Evolutionary conservation across 768 basidiomycete species (phyloP).

Genomic region (Collybia sp.): DNA sequence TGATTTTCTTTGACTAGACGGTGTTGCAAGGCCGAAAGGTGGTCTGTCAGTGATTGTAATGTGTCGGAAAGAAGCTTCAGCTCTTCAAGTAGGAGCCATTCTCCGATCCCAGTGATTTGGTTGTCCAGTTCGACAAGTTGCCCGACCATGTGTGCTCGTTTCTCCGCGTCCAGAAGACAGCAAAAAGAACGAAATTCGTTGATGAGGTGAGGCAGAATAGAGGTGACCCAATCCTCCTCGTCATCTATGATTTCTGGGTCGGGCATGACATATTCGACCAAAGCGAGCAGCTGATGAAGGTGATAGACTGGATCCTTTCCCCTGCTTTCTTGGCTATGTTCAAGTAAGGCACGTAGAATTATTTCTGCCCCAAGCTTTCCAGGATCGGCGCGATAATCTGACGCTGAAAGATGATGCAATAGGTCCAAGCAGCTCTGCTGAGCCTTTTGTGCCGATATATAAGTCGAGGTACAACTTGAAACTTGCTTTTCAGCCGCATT

Average conservation of each 20-base stretch:
- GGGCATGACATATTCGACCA: conserved; percentile 59
- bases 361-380: conserved; percentile 40
- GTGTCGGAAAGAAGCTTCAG: conserved; percentile 42
- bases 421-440: conserved; percentile 49
- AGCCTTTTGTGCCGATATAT: conserved; percentile 35
- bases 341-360: conserved; percentile 54
- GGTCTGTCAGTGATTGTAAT: conserved; percentile 29
- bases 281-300: conserved; percentile 46
- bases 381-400: conserved; percentile 24
- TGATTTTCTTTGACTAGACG: conserved; percentile 41
- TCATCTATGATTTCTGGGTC: conserved; percentile 14
- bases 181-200: conserved; percentile 53
- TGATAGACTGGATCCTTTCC: conserved; percentile 55
- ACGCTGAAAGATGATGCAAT: conserved; percentile 35
- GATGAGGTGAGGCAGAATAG: conserved; percentile 54
- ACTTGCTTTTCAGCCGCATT: conserved; percentile 37
- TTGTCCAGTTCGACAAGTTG: conserved; percentile 55
- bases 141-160: conserved; percentile 46
- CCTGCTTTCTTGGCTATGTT: conserved; percentile 31
- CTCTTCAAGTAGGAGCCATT: conserved; percentile 69
- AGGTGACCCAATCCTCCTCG: conserved; percentile 42
- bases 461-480: conserved; percentile 32
- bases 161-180: conserved; percentile 50
- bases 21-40: conserved; percentile 23
- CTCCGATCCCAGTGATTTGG: conserved; percentile 51